Evolutionary conservation across 371 early-diverging fungal genomes (phyloP).

Genomic region (Gilbertella persicaria): DNA sequence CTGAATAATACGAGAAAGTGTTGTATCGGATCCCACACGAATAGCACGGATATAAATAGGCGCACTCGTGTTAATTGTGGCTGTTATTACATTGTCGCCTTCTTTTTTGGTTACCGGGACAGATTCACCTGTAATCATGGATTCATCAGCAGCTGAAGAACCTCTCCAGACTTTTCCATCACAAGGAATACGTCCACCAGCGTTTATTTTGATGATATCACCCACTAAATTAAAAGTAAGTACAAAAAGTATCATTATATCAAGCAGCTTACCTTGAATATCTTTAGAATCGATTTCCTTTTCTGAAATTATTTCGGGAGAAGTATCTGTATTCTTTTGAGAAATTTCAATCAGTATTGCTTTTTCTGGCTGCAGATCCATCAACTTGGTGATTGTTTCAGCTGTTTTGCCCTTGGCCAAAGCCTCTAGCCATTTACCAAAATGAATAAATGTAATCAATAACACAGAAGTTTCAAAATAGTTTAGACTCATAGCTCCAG

Average conservation of each 20-base stretch:
- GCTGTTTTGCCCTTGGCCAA: conserved; percentile 72
- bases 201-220: conserved; percentile 63
- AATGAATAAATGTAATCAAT: conserved; percentile 67
- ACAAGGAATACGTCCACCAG: conserved; percentile 70
- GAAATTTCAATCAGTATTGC: conserved; percentile 50
- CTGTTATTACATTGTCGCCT: conserved; percentile 57
- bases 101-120: conserved; percentile 67
- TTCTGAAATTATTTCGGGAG: conserved; percentile 24
- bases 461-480: conserved; percentile 74
- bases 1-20: conserved; percentile 64
- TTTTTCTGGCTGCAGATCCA: conserved; percentile 68
- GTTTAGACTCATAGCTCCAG: conserved; percentile 39
- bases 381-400: conserved; percentile 67
- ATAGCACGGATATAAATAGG: conserved; percentile 62
- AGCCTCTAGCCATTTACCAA: conserved; percentile 74
- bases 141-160: conserved; percentile 67
- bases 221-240: conserved; percentile 40
- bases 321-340: not conserved
- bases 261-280: conserved; percentile 43
- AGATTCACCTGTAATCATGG: conserved; percentile 86
- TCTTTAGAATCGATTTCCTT: conserved; percentile 43
- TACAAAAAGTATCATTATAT: not conserved
- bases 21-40: conserved; percentile 61
- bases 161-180: conserved; percentile 72
- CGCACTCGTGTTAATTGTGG: conserved; percentile 60